Evolutionary conservation across 371 early-diverging fungal genomes (phyloP), one percentile per base, ranked within the genome.

Genomic region (Lichtheimia ornata): DNA sequence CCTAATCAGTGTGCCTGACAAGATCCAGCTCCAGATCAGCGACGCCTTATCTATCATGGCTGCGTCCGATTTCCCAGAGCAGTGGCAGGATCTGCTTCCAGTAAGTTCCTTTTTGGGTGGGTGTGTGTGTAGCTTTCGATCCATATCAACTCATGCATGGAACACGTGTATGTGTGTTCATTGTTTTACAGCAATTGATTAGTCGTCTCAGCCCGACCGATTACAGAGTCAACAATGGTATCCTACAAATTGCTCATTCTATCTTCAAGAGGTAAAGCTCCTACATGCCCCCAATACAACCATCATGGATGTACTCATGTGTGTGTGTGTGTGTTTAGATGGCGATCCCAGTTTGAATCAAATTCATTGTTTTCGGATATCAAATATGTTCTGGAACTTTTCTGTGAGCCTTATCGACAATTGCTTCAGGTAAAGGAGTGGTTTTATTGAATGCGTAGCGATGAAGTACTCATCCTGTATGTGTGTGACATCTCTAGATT

Each of bases 11-110:
- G 84, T 90, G 4, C 92, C 94, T 22, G 78, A 85, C 30, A 83
- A 82, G 56, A 72, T 97, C 57, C 97, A 96, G 70, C 70, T 92
- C 41, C 97, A 95, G 73, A 76, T 99, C 40, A 91, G 92, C 69
- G 99, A 97, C 63, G 94, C 96, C 0, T 84, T 99, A 25, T 77
- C 92, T 35, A 85, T 92, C 47, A 97, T 98, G 56, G 97, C 97
- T 17, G 88, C 90, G 14, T 83, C 74, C 45, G 99, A 99, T 69
- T 97, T 96, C 65, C 97, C 97, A 17, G 83, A 82, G 27, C 72
- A 89, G 41, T 97, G 99, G 99, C 77, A 82, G 6, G 78, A 77
- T n/a, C 81, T 98, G 50, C 76, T 97, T 53, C 87, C 80, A 35
- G 95, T 92, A 83, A 69, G 76, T 59, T 42, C 6, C 4, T 12